phyloP scores from a whole-genome alignment of 768 basidiomycete species.

The Asterophora lycoperdoides region DNA sequence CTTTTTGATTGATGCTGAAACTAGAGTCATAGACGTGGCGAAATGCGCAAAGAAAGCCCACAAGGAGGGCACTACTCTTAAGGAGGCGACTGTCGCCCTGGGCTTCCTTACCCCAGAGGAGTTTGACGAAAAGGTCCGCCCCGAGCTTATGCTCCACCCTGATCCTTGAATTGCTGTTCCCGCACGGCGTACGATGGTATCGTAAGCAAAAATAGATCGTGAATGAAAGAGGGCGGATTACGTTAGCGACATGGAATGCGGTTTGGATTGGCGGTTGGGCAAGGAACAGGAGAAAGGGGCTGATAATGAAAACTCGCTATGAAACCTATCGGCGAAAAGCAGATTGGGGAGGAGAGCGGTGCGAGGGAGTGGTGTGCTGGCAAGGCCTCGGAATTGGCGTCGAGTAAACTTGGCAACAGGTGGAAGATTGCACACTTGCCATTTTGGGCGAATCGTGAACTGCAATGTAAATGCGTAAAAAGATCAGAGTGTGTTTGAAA shows the following conservation, averaged over 20 bases:
- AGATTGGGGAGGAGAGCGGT: constrained; percentile 9
- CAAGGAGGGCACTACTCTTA: constrained; percentile 94
- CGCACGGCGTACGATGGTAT: neutral
- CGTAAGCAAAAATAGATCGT: neutral
- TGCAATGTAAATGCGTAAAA: constrained; percentile 30
- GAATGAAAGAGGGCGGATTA: constrained; percentile 11
- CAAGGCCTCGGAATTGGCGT: constrained; percentile 7
- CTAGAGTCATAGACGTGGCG: constrained; percentile 71
- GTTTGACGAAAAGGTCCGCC: constrained; percentile 91
- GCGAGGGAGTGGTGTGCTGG: neutral
- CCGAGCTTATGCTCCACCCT: constrained; percentile 86
- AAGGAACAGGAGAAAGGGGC: constrained; percentile 3
- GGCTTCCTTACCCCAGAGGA: constrained; percentile 85
- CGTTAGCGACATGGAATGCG: constrained; percentile 13
- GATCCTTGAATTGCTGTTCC: constrained; percentile 22
- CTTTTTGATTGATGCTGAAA: constrained; percentile 12
- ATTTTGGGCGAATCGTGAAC: constrained; percentile 25
- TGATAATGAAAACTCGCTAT: constrained; percentile 11
- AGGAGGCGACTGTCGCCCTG: constrained; percentile 87
- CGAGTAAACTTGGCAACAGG: constrained; percentile 5
- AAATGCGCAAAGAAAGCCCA: constrained; percentile 99
- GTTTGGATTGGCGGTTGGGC: neutral
- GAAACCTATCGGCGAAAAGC: constrained; percentile 22
- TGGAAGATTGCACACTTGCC: constrained; percentile 19
- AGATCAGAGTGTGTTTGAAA: constrained; percentile 30